Percentiles rank a stretch among this genome's conserved stretches.
phyloP scores from a whole-genome alignment of 2,329 filamentous ascomycete genomes.

The Coniochaeta sp. region DNA sequence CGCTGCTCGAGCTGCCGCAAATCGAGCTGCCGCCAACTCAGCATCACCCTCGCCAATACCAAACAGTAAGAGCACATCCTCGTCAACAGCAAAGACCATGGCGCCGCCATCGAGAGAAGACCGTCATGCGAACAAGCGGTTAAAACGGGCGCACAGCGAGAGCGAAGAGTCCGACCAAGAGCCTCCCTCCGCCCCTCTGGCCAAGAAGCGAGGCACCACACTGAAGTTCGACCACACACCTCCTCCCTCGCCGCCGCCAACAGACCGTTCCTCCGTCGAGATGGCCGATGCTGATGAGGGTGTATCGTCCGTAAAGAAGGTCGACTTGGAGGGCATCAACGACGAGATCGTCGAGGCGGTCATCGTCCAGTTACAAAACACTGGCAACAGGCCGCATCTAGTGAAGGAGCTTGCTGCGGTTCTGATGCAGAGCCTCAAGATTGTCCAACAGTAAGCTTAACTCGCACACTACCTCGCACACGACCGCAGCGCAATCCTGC shows the following conservation, averaged over 20 bases:
- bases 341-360: conserved; percentile 93
- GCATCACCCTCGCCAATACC: conserved; percentile 6
- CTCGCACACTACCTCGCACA: too few species aligned
- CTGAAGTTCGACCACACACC: conserved; percentile 64
- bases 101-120: conserved; percentile 22
- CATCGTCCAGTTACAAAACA: conserved; percentile 80
- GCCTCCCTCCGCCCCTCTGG: conserved; percentile 18
- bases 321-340: conserved; percentile 78
- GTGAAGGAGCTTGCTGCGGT: conserved; percentile 88
- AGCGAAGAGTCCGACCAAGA: conserved; percentile 28
- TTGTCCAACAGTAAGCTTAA: conserved; percentile 85
- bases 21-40: conserved; percentile 26
- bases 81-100: conserved; percentile 18
- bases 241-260: conserved; percentile 59
- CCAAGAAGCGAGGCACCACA: conserved; percentile 20
- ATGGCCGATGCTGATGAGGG: conserved; percentile 27
- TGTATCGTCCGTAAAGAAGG: conserved; percentile 33
- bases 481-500: conserved; percentile 1
- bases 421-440: conserved; percentile 66
- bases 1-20: conserved; percentile 48
- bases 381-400: conserved; percentile 84
- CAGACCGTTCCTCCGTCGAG: conserved; percentile 30
- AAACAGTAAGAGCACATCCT: conserved; percentile 9
- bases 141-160: conserved; percentile 69
- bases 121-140: conserved; percentile 51